Evolutionary conservation across 1,139 yeast species (phyloP), one percentile per base, ranked within the genome.

Genomic region (Sugiyamaella novakii): DNA sequence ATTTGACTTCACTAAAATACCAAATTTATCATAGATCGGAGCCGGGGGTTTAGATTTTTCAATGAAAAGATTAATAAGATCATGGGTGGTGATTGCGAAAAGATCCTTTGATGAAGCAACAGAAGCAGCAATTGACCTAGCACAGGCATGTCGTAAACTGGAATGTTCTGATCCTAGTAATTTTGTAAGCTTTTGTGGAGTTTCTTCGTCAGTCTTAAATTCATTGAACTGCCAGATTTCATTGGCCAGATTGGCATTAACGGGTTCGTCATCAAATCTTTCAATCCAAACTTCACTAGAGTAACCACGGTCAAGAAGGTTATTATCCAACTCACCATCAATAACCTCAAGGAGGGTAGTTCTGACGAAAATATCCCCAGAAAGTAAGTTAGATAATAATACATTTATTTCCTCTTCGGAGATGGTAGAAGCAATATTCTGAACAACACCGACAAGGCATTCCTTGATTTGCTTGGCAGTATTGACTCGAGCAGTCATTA

Each of bases 161-260:
- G 48, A 46, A 28, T 55, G 49, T 15, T 49, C 56, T 5, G 59
- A 49, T 2, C 53, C 57, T 34, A 59, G 47, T 36, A 53, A 56
- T 2, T 49, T 50, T 7, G 60, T 37, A 6, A 53, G 59, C 53
- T 48, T 57, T 40, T 34, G 43, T 45, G 52, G 62, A 36, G 49
- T 50, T 35, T 75, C 49, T 74, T 79, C 54, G 84, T 75, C 63
- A 70, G 85, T 3, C 62, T 55, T 35, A 79, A 68, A 46, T 1
- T 73, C 74, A 62, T 82, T 87, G 58, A 89, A 96, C 27, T 78
- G 77, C 97, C 97, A 94, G 51, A 94, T 85, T 2, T 92, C 84
- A 22, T 71, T 69, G 0, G 98, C 96, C 27, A 84, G 62, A 37
- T 80, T 84, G 12, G 82, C 76, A 52, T 82, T 81, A 19, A 75